Base-by-base conservation (phyloP, 495 filamentous ascomycete genomes). In the Collariella sp. region DNA sequence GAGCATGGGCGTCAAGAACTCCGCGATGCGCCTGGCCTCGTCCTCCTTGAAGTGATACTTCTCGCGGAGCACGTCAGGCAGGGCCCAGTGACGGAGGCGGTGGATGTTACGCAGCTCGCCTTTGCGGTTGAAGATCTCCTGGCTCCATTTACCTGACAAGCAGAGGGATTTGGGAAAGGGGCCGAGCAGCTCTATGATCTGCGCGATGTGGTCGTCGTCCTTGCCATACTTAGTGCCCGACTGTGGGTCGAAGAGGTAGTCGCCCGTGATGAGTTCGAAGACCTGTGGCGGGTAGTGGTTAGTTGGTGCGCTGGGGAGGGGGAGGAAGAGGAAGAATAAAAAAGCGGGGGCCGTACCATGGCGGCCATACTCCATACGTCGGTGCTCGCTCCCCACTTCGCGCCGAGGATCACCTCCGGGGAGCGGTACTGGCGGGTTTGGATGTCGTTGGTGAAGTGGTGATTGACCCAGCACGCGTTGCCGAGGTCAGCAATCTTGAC, bases 281-380 rank as follows among this genome's bases (percentile, higher is more conserved):
- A 89, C 84, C 93, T 98, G 34, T n/a, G 34, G 13, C 29, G 10
- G 34, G 13, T 2, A 19, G 18, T n/a, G 23, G 24, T 5, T 3
- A 2, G 16, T 48, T 62, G 23, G 57, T 52, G 42, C 2, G 7
- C 11, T 11, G 13, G 16, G 22, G 43, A 40, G 19, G 18, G 16
- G 10, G 35, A 35, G 45, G 20, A 38, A 41, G 26, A 29, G 0
- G 18, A 36, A 18, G 13, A n/a, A 20, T 10, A 19, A 2, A 11
- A 7, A 20, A 22, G 3, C 26, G 34, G 31, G 19, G 43, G 18
- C 47, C 79, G 49, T 76, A 97, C 94, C 93, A 99, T 99, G 60
- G 87, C 87, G 20, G 94, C 89, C 93, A 99, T 99, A 71, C 94
- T 97, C 93, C 93, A 99, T 16, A 99, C 85, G 67, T 99, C 93